Evolutionary conservation across 2,329 filamentous ascomycete species (phyloP).

Genomic region (Scedosporium minutisporum): DNA sequence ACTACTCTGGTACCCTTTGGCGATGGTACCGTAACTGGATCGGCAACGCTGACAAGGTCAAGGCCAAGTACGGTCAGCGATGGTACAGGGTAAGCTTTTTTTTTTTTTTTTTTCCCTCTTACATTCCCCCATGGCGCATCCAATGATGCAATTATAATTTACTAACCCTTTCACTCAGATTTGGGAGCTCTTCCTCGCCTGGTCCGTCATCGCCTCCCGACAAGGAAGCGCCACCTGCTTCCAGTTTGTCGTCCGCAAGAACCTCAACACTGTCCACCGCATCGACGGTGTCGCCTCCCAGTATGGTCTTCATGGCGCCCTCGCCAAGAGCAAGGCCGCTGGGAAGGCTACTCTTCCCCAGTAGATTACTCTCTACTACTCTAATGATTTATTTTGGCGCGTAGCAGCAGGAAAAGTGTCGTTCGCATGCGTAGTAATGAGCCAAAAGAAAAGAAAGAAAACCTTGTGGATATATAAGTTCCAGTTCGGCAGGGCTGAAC

Average conservation of each 20-base stretch:
- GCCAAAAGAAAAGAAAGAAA: no score
- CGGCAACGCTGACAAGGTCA: slow-evolving; percentile 82
- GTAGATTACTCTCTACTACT: background rate
- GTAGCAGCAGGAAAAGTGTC: no score
- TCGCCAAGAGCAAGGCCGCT: slow-evolving; percentile 18
- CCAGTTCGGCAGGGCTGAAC: no score
- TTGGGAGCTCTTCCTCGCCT: slow-evolving; percentile 87
- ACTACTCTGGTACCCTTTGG: slow-evolving; percentile 96
- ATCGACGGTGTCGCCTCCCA: slow-evolving; percentile 64
- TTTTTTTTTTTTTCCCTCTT: background rate
- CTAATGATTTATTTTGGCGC: background rate
- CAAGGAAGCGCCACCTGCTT: slow-evolving; percentile 79
- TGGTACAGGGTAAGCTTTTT: slow-evolving; percentile 75
- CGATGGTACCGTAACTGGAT: slow-evolving; percentile 99
- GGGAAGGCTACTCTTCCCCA: slow-evolving; percentile 5
- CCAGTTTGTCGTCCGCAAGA: slow-evolving; percentile 82
- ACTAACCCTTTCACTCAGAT: slow-evolving; percentile 42
- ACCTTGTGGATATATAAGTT: no score
- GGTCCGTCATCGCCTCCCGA: slow-evolving; percentile 72
- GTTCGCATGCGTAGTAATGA: no score
- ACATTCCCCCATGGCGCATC: background rate
- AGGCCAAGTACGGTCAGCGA: slow-evolving; percentile 86
- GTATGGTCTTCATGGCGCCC: slow-evolving; percentile 57
- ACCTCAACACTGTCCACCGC: slow-evolving; percentile 78
- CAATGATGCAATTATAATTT: no score